Base-by-base conservation (phyloP, 2,329 filamentous ascomycete species). In the Sclerotinia glacialis region DNA sequence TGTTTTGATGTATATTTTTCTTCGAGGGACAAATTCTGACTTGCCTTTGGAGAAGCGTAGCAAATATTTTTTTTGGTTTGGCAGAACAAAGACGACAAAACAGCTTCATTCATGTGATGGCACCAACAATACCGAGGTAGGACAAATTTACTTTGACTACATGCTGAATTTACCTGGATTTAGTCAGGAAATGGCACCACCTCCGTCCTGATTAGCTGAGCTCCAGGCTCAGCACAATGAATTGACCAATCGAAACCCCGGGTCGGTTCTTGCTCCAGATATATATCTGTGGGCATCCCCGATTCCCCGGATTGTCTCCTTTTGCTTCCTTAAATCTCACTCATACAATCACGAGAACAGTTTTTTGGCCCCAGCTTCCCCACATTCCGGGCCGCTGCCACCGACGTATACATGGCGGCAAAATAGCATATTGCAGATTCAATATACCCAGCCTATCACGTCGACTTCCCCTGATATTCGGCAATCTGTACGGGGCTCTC, bases 401-500 rank as follows among this genome's bases (percentile, higher is more conserved):
- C 64, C 64, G 64, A 65, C n/a, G 60, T 21, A 28, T 65, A 59
- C n/a, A 44, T 46, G 40, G 18, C 18, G 53, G 34, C 64, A 52
- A 40, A 61, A 60, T 52, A 18, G 11, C 7, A 50, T 14, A 40
- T 40, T 61, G 28, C 14, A 26, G 63, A 37, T 50, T 31, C 34
- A 65, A 42, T 65, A 50, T 53, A 55, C 8, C 58, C 63, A 42
- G 26, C 63, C 53, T 59, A 65, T 65, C 63, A 50, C 21, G 50
- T 50, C 9, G 7, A 42, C 3, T 11, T 28, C 54, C 44, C 53
- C 63, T 60, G 47, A 61, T 26, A 60, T 34, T 65, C 54, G 54
- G 23, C 46, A 60, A 60, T 49, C 31, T 65, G n/a, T n/a, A n/a
- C n/a, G n/a, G n/a, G n/a, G n/a, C n/a, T n/a, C n/a, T n/a, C n/a